A percentile compares a stretch with the other conserved stretches of the same genome.
These are phyloP conservation scores for Neofusicoccum laricinum DNA, from an alignment of 2,329 filamentous ascomycete species.

Conservation along the genomic window DNA sequence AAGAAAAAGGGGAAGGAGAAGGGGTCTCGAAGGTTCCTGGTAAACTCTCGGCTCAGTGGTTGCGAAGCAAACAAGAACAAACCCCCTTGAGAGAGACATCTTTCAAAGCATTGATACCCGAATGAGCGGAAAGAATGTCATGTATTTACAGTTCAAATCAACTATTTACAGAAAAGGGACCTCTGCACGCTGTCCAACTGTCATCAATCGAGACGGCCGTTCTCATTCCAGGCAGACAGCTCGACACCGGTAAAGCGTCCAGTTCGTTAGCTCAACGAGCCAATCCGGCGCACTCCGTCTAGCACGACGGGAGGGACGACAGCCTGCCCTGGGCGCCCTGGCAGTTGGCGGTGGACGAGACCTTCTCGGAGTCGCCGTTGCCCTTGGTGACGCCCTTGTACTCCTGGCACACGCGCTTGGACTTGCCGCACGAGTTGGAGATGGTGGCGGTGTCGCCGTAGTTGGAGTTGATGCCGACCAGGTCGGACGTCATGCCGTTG, in stretches of 20 bases:
- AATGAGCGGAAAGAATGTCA: neutral
- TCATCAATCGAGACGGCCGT: neutral
- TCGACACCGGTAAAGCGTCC: neutral
- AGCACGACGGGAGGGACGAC: constrained; percentile 21
- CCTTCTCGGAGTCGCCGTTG: neutral
- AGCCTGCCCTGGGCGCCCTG: constrained; percentile 20
- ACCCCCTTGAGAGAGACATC: too few relatives aligned
- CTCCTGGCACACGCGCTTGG: constrained; percentile 23
- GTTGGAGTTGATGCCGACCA: constrained; percentile 45
- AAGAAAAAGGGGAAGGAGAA: too few relatives aligned
- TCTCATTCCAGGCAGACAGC: neutral
- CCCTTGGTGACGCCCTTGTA: constrained; percentile 22
- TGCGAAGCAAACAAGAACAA: too few relatives aligned
- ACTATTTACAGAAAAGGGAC: neutral
- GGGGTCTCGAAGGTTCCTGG: too few relatives aligned
- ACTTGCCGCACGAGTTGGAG: constrained; percentile 35
- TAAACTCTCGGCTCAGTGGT: too few relatives aligned
- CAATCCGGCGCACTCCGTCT: neutral
- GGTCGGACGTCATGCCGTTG: constrained; percentile 22
- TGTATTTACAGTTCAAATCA: neutral
- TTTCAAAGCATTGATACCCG: too few relatives aligned
- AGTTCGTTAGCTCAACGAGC: neutral
- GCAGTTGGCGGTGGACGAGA: constrained; percentile 6
- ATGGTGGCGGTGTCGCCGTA: constrained; percentile 46
- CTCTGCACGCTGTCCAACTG: too few relatives aligned